Base-by-base conservation (phyloP, 768 basidiomycete species). In the Gymnopilus junonius region DNA sequence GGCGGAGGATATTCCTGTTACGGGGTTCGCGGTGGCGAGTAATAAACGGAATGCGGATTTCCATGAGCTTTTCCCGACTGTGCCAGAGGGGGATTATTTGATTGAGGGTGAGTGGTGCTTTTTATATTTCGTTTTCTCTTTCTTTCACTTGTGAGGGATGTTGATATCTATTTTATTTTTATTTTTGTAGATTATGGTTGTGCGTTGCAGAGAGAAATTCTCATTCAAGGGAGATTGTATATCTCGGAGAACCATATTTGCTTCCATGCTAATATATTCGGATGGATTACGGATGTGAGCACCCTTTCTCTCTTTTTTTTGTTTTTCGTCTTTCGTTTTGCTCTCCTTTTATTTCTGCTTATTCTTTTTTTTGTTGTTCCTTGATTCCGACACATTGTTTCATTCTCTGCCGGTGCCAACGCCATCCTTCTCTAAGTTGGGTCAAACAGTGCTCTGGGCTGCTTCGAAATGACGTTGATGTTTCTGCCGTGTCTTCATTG, bases 221-320 rank as follows among this genome's bases (percentile, higher is more conserved):
- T 98, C 31, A 91, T 99, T 43, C 97, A 99, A 82, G 97, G 97
- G 4, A 84, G 97, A 11, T 74, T 99, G 60, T 98, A 98, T 76
- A 93, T 99, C 23, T 99, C 97, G 7, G 97, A 99, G 77, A 98
- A 99, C 77, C 96, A 98, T 72, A 86, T 98, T n/a, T 99, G 95
- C 79, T 99, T 99, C 82, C 94, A 99, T 69, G 97, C 97, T 43
- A 99, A 99, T 73, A 98, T 99, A 45, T 97, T 99, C 76, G 97
- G 97, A 43, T 99, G 97, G 97, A 91, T 97, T 53, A 99, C 97
- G 29, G 90, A 97, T 73, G 96, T 97, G 75, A 75, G 95, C 35
- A 12, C 46, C 23, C 54, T 55, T 54, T 31, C 34, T 45, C 43
- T n/a, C 31, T 46, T n/a, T n/a, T n/a, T n/a, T n/a, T n/a, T n/a